These are phyloP conservation scores for Cantharellus anzutake DNA, from an alignment of 768 basidiomycete species.

Conservation along the genomic window DNA sequence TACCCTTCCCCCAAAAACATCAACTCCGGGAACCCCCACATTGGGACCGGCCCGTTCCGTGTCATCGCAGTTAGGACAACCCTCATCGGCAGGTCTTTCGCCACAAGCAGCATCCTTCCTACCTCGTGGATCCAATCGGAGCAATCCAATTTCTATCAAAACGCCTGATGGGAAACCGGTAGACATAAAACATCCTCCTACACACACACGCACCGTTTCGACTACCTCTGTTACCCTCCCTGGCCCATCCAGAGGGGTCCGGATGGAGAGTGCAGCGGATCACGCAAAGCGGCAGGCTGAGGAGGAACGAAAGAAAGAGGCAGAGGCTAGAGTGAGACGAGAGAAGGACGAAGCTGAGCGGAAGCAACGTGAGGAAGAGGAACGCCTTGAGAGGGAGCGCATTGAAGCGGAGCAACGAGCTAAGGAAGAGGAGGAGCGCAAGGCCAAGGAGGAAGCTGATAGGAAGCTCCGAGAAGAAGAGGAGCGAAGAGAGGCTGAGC, in stretches of 20 bases:
- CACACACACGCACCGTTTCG: background rate
- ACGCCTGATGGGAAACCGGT: constrained; percentile 2
- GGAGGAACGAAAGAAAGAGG: background rate
- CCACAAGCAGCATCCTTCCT: background rate
- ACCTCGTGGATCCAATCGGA: background rate
- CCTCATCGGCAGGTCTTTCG: background rate
- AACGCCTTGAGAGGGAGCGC: constrained; percentile 10
- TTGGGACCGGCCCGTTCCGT: background rate
- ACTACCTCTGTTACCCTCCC: background rate
- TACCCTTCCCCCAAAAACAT: background rate
- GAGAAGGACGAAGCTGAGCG: constrained; percentile 16
- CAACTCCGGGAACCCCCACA: constrained; percentile 7
- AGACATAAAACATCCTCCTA: constrained; percentile 2
- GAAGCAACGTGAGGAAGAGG: constrained; percentile 15
- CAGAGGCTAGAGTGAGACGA: constrained; percentile 9
- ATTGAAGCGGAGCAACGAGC: constrained; percentile 17
- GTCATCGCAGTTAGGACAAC: background rate
- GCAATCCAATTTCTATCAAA: background rate
- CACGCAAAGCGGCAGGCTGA: constrained; percentile 3
- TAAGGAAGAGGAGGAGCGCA: constrained; percentile 14
- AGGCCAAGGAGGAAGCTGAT: constrained; percentile 17
- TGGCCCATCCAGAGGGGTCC: background rate
- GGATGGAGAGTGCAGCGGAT: constrained; percentile 13
- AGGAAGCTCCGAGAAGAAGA: constrained; percentile 18
- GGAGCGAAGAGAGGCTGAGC: constrained; percentile 11